These are phyloP conservation scores for Botrytis hyacinthi DNA, from an alignment of 2,329 filamentous ascomycete genomes.

Conservation along the genomic window DNA sequence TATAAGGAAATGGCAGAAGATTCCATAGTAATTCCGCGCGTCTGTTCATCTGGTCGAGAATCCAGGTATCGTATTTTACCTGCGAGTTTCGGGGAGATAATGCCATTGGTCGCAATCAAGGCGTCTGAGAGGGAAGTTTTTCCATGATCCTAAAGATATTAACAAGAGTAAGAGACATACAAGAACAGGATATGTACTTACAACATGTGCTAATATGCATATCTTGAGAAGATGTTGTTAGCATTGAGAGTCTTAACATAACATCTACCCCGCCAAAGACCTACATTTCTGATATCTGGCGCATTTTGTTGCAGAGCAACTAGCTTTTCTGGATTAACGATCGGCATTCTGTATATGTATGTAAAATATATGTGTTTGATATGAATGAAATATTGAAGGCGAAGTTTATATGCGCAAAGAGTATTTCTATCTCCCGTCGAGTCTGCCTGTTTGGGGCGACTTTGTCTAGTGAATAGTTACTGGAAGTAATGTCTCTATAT, in stretches of 20 bases:
- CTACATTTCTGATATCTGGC: conserved; percentile 88
- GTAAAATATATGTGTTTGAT: conserved; percentile 22
- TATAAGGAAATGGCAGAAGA: conserved; percentile 96
- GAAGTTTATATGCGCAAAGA: background rate
- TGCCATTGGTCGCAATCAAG: conserved; percentile 96
- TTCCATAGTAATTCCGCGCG: conserved; percentile 99
- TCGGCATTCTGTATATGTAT: conserved; percentile 64
- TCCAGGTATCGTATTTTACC: conserved; percentile 98
- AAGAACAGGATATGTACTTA: conserved; percentile 43
- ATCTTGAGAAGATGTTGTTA: conserved; percentile 55
- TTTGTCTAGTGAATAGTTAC: background rate
- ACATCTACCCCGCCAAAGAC: conserved; percentile 38
- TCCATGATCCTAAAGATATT: conserved; percentile 72
- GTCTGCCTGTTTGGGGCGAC: background rate
- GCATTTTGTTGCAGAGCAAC: conserved; percentile 84
- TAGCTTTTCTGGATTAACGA: conserved; percentile 87
- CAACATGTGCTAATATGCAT: conserved; percentile 91
- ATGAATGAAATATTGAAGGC: background rate
- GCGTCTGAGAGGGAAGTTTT: conserved; percentile 97
- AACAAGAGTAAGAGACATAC: background rate
- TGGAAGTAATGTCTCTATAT: background rate
- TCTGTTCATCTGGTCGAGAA: conserved; percentile 92
- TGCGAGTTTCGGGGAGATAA: conserved; percentile 95
- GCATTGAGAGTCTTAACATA: conserved; percentile 17
- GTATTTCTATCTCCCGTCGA: background rate